Conservation (phyloP, 805 yeast species). For the Cyberlindnera mrakii region DNA sequence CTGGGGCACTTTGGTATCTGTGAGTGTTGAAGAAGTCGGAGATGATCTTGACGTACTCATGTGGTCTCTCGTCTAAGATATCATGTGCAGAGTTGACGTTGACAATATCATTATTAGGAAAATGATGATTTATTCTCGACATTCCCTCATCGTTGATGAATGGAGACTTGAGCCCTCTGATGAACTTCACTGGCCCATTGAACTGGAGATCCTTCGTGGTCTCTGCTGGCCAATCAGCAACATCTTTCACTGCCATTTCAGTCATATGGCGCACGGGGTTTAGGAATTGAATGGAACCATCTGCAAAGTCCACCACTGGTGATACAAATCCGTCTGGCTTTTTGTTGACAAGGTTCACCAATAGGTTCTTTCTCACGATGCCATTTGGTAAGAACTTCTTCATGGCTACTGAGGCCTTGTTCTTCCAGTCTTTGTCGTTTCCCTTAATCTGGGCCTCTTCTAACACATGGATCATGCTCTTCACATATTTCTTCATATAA, state of each 20-base stretch:
- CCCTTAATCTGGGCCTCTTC: constrained; percentile 41
- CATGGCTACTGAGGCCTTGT: constrained; percentile 86
- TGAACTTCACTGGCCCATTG: constrained; percentile 20
- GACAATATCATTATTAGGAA: constrained; percentile 21
- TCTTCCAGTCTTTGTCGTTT: constrained; percentile 43
- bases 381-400: constrained; percentile 91
- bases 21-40: constrained; percentile 23
- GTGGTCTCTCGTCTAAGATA: constrained; percentile 37
- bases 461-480: constrained; percentile 72
- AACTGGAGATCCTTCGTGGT: constrained; percentile 14
- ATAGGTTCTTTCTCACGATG: constrained; percentile 30
- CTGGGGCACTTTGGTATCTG: constrained; percentile 16
- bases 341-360: constrained; percentile 31
- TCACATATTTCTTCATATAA: constrained; percentile 30
- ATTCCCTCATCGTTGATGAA: constrained; percentile 18
- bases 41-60: constrained; percentile 24
- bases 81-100: constrained; percentile 28
- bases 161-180: constrained; percentile 22
- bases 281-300: constrained; percentile 25
- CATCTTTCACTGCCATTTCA: constrained; percentile 22
- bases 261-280: constrained; percentile 29
- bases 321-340: constrained; percentile 22
- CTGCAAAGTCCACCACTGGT: constrained; percentile 23
- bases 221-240: constrained; percentile 30
- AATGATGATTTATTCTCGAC: constrained; percentile 18